Base-by-base conservation (phyloP, 2,329 filamentous ascomycete species). In the Fusarium tupiense region DNA sequence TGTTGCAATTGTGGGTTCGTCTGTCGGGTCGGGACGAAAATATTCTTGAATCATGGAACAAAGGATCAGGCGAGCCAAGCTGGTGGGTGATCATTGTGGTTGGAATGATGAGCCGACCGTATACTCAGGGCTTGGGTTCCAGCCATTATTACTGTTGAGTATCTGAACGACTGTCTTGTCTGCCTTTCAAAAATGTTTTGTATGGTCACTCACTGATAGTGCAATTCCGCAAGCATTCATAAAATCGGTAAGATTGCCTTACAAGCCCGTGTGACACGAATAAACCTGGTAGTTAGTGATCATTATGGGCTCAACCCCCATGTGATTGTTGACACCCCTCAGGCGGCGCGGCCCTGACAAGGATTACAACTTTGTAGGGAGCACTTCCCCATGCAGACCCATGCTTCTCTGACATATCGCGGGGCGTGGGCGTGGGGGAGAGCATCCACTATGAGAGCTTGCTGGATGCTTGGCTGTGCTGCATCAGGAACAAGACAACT, bases 401-500 rank as follows among this genome's bases (percentile, higher is more conserved):
- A 62, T 74, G 72, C 61, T 56, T 37, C 26, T 75, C 69, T 73
- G 57, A 59, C 72, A 74, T 75, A 60, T 70, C 64, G 69, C 54
- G 69, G 72, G 61, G 69, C 71, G 50, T 58, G 57, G 58, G 60
- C 69, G 72, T 74, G 72, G 72, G 72, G 71, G 72, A 61, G 58
- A 43, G 47, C 52, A 64, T 59, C 59, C 67, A 56, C 64, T 49
- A 20, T 61, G 29, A 44, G 68, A 64, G 31, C 64, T 59, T 37
- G 56, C 31, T 38, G 5, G 11, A 24, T 46, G 54, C 53, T 72
- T 50, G 60, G 64, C 47, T 53, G 41, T 58, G 50, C 44, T 69
- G 38, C 16, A 63, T 31, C 53, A 59, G 53, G 49, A 41, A 65
- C 49, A 37, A 59, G 43, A 52, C 33, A 59, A 38, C 43, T 59